Evolutionary conservation across 441 rosid genomes (phyloP).

Genomic region (Croton laevigatus): DNA sequence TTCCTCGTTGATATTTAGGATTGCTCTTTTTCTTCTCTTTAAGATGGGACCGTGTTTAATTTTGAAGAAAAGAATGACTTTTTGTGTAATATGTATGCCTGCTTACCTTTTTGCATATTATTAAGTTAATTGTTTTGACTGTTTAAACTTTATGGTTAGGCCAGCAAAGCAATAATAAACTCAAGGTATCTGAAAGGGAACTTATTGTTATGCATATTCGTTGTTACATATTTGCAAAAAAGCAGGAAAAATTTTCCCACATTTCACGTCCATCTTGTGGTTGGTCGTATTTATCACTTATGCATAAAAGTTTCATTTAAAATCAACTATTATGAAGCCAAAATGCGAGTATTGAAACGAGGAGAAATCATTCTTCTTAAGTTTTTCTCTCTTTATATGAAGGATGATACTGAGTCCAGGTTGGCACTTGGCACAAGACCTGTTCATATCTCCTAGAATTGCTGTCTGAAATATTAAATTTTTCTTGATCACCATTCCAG

Average conservation of each 20-base stretch:
- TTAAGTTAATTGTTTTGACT: background rate
- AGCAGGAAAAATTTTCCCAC: background rate
- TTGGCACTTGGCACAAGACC: background rate
- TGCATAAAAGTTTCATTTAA: too few relatives aligned
- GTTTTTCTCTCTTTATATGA: background rate
- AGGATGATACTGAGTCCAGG: background rate
- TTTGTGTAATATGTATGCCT: background rate
- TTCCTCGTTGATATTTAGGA: background rate
- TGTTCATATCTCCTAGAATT: slow-evolving; percentile 7
- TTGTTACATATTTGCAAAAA: background rate
- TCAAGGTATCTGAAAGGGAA: background rate
- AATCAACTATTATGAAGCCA: background rate
- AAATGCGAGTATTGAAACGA: background rate
- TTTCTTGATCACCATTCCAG: background rate
- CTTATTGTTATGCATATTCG: background rate
- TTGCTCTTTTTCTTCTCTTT: background rate
- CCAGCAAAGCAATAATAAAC: background rate
- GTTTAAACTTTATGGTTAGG: background rate
- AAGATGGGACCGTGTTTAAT: background rate
- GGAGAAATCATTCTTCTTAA: background rate
- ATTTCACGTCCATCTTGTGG: background rate
- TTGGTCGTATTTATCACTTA: background rate
- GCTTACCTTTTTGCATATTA: background rate
- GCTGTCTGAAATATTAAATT: background rate
- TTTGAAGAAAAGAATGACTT: background rate